These are phyloP conservation scores for Helianthus annuus DNA, from an alignment of 129 eudicot genomes.

Conservation along the genomic window HanXRQr2.0-SUNRISE NC_035440.2:93648327-93648826, in stretches of 20 bases:
- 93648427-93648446: conserved; percentile 1
- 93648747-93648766: not conserved
- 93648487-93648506: conserved; percentile 12
- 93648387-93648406: conserved; percentile 13
- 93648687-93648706: not conserved
- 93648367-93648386: not conserved
- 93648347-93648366: no score
- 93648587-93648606: conserved; percentile 3
- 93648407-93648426: no score
- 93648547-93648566: not conserved
- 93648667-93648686: not conserved
- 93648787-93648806: not conserved
- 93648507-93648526: not conserved
- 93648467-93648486: not conserved
- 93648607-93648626: not conserved
- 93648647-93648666: conserved; percentile 6
- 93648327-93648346: no score
- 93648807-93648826: not conserved
- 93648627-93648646: conserved; percentile 26
- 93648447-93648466: conserved; percentile 20
- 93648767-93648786: not conserved
- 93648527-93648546: no score
- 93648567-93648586: not conserved
- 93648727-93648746: no score
- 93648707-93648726: not conserved